Conservation (phyloP, 2,329 filamentous ascomycete genomes). For the Furcasterigmium sp. region DNA sequence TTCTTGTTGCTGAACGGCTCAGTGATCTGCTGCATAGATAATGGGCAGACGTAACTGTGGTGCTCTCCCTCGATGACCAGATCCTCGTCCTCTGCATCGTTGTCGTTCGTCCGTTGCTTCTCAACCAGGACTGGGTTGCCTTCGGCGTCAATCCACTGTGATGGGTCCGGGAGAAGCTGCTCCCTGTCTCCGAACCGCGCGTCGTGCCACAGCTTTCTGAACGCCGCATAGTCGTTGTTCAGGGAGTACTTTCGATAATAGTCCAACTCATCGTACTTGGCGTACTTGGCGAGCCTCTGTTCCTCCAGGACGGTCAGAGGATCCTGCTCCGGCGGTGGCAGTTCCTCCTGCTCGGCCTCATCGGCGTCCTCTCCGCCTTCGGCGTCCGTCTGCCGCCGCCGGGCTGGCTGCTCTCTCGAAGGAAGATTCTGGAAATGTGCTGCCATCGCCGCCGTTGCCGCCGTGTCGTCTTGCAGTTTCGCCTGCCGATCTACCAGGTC, state of each 20-base stretch:
- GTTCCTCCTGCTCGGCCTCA: constrained; percentile 12
- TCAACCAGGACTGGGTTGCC: constrained; percentile 31
- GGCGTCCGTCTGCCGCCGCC: constrained; percentile 10
- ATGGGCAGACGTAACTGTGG: constrained; percentile 63
- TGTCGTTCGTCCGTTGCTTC: constrained; percentile 21
- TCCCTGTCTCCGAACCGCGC: constrained; percentile 42
- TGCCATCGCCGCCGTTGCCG: constrained; percentile 29
- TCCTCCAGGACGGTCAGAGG: constrained; percentile 27
- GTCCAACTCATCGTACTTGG: constrained; percentile 35
- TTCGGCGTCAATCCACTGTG: constrained; percentile 46
- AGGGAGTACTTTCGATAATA: constrained; percentile 44
- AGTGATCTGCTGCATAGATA: constrained; percentile 59
- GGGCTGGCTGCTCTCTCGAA: constrained; percentile 13
- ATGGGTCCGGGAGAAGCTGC: constrained; percentile 45
- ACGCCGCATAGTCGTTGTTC: constrained; percentile 55
- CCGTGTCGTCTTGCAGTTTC: constrained; percentile 43
- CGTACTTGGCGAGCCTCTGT: constrained; percentile 28
- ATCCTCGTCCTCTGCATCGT: constrained; percentile 47
- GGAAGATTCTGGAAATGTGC: constrained; percentile 8
- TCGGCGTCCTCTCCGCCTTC: constrained; percentile 12
- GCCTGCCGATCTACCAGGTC: constrained; percentile 42
- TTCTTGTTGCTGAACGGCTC: constrained; percentile 62
- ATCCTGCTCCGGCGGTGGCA: constrained; percentile 13
- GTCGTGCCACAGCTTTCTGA: constrained; percentile 54
- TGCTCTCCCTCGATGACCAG: constrained; percentile 60